A percentile compares a stretch with the other conserved stretches of the same genome.
These are phyloP conservation scores for Geosmithia flava DNA, from an alignment of 2,329 filamentous ascomycete genomes.

Conservation along the genomic window DNA sequence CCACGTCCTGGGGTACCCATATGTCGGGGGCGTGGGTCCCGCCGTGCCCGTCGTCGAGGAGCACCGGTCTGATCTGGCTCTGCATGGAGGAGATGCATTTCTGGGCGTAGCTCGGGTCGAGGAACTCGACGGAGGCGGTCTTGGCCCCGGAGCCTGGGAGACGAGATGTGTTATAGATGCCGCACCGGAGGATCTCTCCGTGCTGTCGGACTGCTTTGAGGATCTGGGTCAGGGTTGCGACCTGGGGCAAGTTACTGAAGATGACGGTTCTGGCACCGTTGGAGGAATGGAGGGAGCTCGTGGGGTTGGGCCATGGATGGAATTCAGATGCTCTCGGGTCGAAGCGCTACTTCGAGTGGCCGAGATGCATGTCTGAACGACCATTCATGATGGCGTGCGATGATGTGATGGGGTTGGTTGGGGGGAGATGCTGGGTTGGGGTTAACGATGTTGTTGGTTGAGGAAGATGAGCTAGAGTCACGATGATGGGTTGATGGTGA, in stretches of 20 bases:
- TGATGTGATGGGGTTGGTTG: neutral
- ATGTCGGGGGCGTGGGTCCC: neutral
- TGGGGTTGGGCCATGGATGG: neutral
- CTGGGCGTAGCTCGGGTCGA: neutral
- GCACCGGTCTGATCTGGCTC: neutral
- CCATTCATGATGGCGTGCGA: neutral
- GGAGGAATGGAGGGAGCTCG: neutral
- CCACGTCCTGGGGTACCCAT: neutral
- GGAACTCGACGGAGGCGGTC: conserved; percentile 11
- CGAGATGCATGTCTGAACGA: neutral
- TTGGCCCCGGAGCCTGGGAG: neutral
- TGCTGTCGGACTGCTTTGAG: conserved; percentile 6
- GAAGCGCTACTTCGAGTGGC: neutral
- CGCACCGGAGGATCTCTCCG: conserved; percentile 5
- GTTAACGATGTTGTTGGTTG: too few relatives aligned
- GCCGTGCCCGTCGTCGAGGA: neutral
- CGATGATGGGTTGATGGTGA: too few relatives aligned
- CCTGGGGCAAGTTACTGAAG: conserved; percentile 9
- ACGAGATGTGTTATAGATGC: conserved; percentile 1
- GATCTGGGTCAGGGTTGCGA: conserved; percentile 6
- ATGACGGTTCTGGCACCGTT: conserved; percentile 5
- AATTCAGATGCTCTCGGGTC: neutral
- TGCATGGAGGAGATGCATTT: neutral
- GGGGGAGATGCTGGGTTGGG: neutral
- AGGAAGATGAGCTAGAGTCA: too few relatives aligned